phyloP scores from a whole-genome alignment of 345 rosid genomes.

The Pugionium dolabratum region DNA sequence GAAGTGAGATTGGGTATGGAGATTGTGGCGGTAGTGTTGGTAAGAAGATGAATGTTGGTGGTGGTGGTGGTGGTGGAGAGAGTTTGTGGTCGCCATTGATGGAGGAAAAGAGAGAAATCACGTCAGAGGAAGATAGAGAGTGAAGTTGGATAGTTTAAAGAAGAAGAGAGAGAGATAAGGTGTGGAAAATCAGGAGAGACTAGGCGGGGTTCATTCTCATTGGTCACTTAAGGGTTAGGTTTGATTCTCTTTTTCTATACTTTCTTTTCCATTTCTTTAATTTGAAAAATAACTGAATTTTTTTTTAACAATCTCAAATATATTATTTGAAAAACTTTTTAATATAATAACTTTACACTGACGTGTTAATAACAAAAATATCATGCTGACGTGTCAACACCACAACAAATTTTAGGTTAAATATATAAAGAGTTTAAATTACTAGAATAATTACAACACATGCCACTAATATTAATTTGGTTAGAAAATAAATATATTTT shows the following conservation, averaged over 20 bases:
- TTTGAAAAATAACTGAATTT: no score
- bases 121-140: constrained; percentile 37
- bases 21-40: constrained; percentile 42
- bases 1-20: constrained; percentile 39
- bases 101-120: constrained; percentile 26
- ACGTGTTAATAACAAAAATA: no score
- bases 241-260: constrained; percentile 40
- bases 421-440: no score
- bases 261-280: not conserved
- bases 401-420: no score
- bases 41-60: constrained; percentile 35
- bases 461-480: no score
- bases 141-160: constrained; percentile 41
- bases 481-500: no score
- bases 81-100: constrained; percentile 45
- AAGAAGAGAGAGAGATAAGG: constrained; percentile 33
- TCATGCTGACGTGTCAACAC: no score
- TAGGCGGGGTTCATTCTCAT: constrained; percentile 52
- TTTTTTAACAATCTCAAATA: no score
- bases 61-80: constrained; percentile 36
- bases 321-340: no score
- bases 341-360: no score
- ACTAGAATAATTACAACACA: no score
- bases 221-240: constrained; percentile 68
- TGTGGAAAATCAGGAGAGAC: constrained; percentile 43